Base-by-base conservation (phyloP, 1,284 basidiomycete genomes). In the Marasmius fiardii region DNA sequence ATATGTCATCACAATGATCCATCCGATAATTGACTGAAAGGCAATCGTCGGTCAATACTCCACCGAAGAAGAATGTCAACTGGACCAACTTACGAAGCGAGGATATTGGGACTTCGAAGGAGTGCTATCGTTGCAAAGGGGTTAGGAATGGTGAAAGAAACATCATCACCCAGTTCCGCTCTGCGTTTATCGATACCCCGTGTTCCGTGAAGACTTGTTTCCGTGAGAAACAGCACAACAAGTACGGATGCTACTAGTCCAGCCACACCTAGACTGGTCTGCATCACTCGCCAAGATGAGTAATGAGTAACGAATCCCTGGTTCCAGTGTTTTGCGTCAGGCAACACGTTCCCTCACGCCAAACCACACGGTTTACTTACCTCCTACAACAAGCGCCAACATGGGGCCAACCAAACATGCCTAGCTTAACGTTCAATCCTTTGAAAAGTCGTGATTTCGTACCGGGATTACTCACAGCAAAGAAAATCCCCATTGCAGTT, bases 231-330 rank as follows among this genome's bases (percentile, higher is more conserved):
- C 21, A 81, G 51, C 5, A 72, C 64, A 33, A 85, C 74, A 8
- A 79, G 63, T 0, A 78, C 24, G 34, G 83, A 71, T 0, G 78
- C 74, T 2, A 78, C 54, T 0, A 78, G 59, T 4, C 79, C 79
- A 26, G 74, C 66, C 0, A 75, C 63, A 1, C 78, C 80, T 1
- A 90, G 58, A 0, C 69, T 63, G 37, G 70, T 68, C 67, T 93
- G 89, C 67, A 88, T 83, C 1, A 78, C 65, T 1, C 89, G 78
- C 91, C 91, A 93, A 0, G 88, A 86, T 35, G 73, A 74, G 59
- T 84, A 85, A 54, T 82, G 69, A 0, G 83, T 73, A 0, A 74
- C 69, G 21, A 74, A 26, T 37, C 82, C 82, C 69, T n/a, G n/a
- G n/a, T 70, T 54, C 20, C 12, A 14, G 24, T 8, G 2, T 2